A percentile compares a stretch with the other conserved stretches of the same genome.
Conservation (phyloP, 352 stramenopile species). For the Thalassiosira livingstoniorum region DNA sequence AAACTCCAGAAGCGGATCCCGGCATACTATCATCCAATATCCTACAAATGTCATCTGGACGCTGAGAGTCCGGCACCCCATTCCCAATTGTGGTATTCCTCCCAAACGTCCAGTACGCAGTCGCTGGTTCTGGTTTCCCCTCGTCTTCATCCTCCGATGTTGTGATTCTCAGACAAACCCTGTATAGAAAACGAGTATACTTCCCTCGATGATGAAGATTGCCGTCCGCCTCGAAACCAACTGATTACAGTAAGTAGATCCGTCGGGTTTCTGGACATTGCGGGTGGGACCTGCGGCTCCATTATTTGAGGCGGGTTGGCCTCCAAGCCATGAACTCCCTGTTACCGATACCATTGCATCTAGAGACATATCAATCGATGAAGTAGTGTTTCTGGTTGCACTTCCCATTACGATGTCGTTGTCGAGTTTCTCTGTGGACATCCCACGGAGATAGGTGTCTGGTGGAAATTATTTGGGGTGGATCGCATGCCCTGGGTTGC, state of each 20-base stretch:
- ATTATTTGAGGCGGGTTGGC: background rate
- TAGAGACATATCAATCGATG: slow-evolving; percentile 18
- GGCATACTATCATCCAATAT: slow-evolving; percentile 85
- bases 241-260: slow-evolving; percentile 7
- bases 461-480: no score
- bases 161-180: slow-evolving; percentile 85
- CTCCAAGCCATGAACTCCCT: slow-evolving; percentile 15
- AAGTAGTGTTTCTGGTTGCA: background rate
- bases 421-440: background rate
- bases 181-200: slow-evolving; percentile 75
- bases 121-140: slow-evolving; percentile 81
- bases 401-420: slow-evolving; percentile 17
- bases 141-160: slow-evolving; percentile 85
- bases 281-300: background rate
- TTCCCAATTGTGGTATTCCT: slow-evolving; percentile 81
- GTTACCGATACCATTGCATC: slow-evolving; percentile 31
- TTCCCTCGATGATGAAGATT: slow-evolving; percentile 77
- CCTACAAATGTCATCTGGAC: slow-evolving; percentile 81
- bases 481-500: no score
- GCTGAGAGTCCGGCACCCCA: slow-evolving; percentile 64
- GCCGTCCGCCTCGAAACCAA: slow-evolving; percentile 73
- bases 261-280: slow-evolving; percentile 10
- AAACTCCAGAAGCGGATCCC: slow-evolving; percentile 72
- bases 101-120: slow-evolving; percentile 82
- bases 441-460: no score